Percentiles rank a stretch among this genome's conserved stretches.
These are phyloP conservation scores for Datisca glomerata DNA, from an alignment of 306 rosid genomes.

Conservation along the genomic window DNA sequence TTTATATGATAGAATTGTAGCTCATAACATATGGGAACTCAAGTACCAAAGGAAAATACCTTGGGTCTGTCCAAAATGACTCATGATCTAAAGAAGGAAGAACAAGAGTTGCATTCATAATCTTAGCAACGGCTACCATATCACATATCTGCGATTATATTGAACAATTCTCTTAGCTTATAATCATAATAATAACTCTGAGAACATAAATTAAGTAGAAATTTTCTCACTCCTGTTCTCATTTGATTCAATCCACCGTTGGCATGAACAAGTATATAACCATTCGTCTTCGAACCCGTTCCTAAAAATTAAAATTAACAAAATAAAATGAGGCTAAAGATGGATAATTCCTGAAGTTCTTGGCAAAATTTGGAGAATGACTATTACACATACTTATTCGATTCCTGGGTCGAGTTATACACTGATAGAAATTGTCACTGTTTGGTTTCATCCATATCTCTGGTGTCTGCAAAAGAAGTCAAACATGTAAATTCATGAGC, in stretches of 20 bases:
- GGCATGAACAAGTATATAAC: constrained; percentile 88
- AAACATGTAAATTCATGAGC: not conserved
- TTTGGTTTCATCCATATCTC: constrained; percentile 89
- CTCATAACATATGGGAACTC: not conserved
- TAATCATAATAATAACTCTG: not conserved
- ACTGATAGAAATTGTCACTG: constrained; percentile 45
- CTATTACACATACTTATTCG: constrained; percentile 39
- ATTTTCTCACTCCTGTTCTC: constrained; percentile 80
- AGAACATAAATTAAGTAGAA: too few relatives aligned
- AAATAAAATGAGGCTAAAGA: constrained; percentile 2
- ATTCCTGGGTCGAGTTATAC: constrained; percentile 53
- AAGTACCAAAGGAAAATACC: constrained; percentile 25
- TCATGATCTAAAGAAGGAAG: constrained; percentile 92
- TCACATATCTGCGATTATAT: constrained; percentile 74
- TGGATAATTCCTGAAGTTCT: not conserved
- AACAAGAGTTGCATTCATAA: constrained; percentile 91
- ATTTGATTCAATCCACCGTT: constrained; percentile 99
- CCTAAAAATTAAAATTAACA: constrained; percentile 21
- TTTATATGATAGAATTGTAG: not conserved
- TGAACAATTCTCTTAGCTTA: constrained; percentile 16
- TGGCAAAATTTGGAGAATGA: not conserved
- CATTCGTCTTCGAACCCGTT: constrained; percentile 44
- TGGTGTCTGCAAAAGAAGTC: constrained; percentile 34
- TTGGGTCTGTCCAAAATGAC: constrained; percentile 97
- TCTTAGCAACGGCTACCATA: constrained; percentile 97